Evolutionary conservation across 805 yeast genomes (phyloP).

Genomic region (Pichia paraexigua): DNA sequence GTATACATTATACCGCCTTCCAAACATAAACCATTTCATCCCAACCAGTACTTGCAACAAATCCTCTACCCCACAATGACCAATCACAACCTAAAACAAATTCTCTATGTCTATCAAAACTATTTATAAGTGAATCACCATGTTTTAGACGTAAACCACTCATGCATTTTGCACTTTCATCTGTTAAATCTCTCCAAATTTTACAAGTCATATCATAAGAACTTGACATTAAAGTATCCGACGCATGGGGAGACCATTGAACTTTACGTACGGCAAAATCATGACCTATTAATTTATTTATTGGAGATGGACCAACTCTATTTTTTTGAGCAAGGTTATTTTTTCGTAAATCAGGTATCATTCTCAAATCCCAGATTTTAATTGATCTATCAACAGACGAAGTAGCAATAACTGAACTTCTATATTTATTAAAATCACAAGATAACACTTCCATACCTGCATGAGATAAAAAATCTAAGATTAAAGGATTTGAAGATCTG

Average conservation of each 20-base stretch:
- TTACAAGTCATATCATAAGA: constrained; percentile 91
- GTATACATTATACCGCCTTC: constrained; percentile 47
- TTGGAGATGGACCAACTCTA: constrained; percentile 53
- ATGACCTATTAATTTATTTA: constrained; percentile 77
- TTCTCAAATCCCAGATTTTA: constrained; percentile 82
- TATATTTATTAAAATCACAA: constrained; percentile 88
- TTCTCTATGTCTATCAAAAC: constrained; percentile 69
- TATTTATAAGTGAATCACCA: constrained; percentile 45
- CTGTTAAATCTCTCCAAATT: constrained; percentile 74
- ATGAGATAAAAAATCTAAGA: constrained; percentile 60
- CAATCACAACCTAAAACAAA: constrained; percentile 93
- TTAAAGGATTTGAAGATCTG: constrained; percentile 55
- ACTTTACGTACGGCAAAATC: constrained; percentile 81
- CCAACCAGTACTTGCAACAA: constrained; percentile 94
- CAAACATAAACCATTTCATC: constrained; percentile 91
- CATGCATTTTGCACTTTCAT: constrained; percentile 44
- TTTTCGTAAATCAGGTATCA: constrained; percentile 34
- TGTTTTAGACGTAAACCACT: constrained; percentile 38
- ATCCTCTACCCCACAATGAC: constrained; percentile 94
- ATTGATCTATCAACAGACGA: constrained; percentile 88
- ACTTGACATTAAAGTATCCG: constrained; percentile 61
- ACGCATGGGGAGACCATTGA: constrained; percentile 83
- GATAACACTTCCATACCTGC: constrained; percentile 73
- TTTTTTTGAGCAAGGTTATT: constrained; percentile 35
- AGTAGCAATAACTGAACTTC: constrained; percentile 70